Evolutionary conservation across 2,329 filamentous ascomycete genomes (phyloP).

Genomic region (Verticillium zaregamsianum): DNA sequence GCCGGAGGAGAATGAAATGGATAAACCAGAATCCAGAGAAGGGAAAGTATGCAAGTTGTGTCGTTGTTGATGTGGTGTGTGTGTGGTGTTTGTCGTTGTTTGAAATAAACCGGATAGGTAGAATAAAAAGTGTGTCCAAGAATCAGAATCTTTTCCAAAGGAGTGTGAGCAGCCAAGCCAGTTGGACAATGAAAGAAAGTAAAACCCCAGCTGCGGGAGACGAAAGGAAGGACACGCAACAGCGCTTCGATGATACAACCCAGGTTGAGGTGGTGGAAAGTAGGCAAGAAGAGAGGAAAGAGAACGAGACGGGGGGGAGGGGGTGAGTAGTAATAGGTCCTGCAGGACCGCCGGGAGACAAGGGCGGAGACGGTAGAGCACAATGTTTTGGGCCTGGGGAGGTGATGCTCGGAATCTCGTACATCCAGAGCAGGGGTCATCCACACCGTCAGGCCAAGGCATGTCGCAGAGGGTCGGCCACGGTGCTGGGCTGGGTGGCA

Average conservation of each 20-base stretch:
- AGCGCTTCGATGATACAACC: constrained; percentile 30
- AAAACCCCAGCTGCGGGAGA: constrained; percentile 37
- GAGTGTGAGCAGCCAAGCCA: constrained; percentile 55
- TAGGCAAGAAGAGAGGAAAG: constrained; percentile 20
- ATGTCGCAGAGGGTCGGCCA: constrained; percentile 29
- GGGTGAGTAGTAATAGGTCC: background rate
- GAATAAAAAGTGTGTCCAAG: constrained; percentile 26
- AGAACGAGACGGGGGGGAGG: constrained; percentile 6
- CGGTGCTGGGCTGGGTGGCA: constrained; percentile 7
- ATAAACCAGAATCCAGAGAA: constrained; percentile 10
- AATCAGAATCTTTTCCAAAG: constrained; percentile 41
- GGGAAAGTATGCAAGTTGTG: constrained; percentile 2
- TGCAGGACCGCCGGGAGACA: background rate
- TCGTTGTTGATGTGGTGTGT: constrained; percentile 2
- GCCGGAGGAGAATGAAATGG: constrained; percentile 2
- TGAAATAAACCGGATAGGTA: constrained; percentile 16
- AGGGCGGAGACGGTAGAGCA: constrained; percentile 15
- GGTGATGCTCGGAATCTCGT: constrained; percentile 25
- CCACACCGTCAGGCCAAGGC: constrained; percentile 32
- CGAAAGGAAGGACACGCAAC: constrained; percentile 30
- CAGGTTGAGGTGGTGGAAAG: constrained; percentile 18
- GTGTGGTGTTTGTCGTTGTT: constrained; percentile 5
- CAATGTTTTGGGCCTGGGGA: constrained; percentile 23
- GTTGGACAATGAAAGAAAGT: constrained; percentile 43
- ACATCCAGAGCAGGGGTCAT: constrained; percentile 29